Evolutionary conservation across 257 asterid genomes (phyloP).

Genomic region (Linaria vulgaris): DNA sequence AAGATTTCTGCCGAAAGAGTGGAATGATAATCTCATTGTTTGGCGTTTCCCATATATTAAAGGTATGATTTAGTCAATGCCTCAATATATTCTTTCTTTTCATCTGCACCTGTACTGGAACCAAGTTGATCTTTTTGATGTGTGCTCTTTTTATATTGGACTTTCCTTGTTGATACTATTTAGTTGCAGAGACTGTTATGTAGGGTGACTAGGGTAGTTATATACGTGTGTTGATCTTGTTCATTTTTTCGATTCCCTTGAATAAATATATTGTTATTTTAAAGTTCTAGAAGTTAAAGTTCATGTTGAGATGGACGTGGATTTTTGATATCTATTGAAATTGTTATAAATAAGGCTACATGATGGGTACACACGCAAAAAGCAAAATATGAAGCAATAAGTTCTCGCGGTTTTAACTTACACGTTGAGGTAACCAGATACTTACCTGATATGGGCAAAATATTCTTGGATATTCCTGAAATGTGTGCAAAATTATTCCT

Average conservation of each 20-base stretch:
- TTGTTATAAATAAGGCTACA: not conserved
- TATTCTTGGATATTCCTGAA: not conserved
- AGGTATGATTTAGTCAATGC: slow-evolving; percentile 44
- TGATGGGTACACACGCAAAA: not conserved
- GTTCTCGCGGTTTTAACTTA: not conserved
- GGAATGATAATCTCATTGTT: slow-evolving; percentile 73
- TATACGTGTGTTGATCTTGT: not conserved
- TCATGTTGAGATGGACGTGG: not conserved
- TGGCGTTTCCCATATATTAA: slow-evolving; percentile 76
- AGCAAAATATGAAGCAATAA: not conserved
- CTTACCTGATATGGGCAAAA: too few relatives aligned
- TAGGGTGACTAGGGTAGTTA: not conserved
- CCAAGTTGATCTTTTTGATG: slow-evolving; percentile 2
- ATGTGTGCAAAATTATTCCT: slow-evolving; percentile 4
- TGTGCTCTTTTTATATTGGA: not conserved
- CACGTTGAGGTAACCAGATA: not conserved
- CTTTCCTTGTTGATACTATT: slow-evolving; percentile 12
- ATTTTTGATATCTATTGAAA: not conserved
- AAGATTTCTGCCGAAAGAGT: slow-evolving; percentile 65
- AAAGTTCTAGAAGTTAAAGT: not conserved
- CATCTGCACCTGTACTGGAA: not conserved
- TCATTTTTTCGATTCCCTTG: not conserved
- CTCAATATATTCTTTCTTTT: slow-evolving; percentile 25
- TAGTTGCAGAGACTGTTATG: not conserved
- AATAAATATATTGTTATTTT: not conserved